These are phyloP conservation scores for Podospora pseudoanserina DNA, from an alignment of 495 filamentous ascomycete genomes.

Conservation along the genomic window DNA sequence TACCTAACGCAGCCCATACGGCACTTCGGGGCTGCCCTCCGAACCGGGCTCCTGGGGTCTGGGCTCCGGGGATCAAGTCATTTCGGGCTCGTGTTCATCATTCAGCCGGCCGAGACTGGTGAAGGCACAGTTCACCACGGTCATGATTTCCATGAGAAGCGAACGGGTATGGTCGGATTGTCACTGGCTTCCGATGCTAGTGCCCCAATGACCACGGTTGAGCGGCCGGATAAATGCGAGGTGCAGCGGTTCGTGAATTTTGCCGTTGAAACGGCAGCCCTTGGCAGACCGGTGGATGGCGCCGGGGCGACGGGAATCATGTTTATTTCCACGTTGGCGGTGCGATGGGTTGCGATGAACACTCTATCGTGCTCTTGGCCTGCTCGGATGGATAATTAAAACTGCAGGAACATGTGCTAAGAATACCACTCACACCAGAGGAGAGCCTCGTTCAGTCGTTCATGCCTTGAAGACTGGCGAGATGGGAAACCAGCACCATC, in stretches of 20 bases:
- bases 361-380: background rate
- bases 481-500: background rate
- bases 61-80: background rate
- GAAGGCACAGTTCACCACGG: background rate
- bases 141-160: background rate
- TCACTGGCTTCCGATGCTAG: background rate
- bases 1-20: slow-evolving; percentile 1
- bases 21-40: slow-evolving; percentile 8
- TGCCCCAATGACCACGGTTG: slow-evolving; percentile 5
- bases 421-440: background rate
- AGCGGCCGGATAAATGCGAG: slow-evolving; percentile 10
- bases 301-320: background rate
- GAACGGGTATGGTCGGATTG: background rate
- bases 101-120: slow-evolving; percentile 8
- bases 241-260: slow-evolving; percentile 9
- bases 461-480: background rate
- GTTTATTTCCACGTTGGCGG: background rate
- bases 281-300: slow-evolving; percentile 2
- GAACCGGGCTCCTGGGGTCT: slow-evolving; percentile 8
- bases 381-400: background rate
- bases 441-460: background rate
- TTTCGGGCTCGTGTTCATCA: background rate
- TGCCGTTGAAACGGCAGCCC: slow-evolving; percentile 1
- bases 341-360: background rate
- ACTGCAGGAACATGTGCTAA: slow-evolving; percentile 5